Conservation (phyloP, 805 yeast genomes). For the Tetrapisispora fleetii region DNA sequence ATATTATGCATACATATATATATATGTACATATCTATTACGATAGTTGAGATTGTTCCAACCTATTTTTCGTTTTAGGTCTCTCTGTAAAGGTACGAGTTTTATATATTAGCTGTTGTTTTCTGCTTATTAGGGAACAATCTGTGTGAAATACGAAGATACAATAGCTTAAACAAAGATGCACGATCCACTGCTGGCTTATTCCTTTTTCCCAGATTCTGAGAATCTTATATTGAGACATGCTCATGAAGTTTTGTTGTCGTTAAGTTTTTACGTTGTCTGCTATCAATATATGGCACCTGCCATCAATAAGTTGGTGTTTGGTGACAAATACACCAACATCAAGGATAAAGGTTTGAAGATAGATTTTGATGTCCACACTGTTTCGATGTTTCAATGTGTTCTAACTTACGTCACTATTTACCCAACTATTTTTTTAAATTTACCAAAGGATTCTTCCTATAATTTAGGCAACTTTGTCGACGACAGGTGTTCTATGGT, state of each 20-base stretch:
- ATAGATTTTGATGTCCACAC: constrained; percentile 83
- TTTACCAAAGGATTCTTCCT: constrained; percentile 41
- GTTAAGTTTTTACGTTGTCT: constrained; percentile 45
- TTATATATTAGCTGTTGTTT: too few relatives aligned
- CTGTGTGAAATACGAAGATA: too few relatives aligned
- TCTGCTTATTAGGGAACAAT: too few relatives aligned
- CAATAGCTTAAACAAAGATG: neutral
- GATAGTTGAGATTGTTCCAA: too few relatives aligned
- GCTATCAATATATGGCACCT: constrained; percentile 45
- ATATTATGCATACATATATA: too few relatives aligned
- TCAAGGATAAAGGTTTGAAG: constrained; percentile 36
- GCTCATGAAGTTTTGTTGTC: constrained; percentile 66
- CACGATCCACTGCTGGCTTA: constrained; percentile 22
- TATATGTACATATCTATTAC: too few relatives aligned
- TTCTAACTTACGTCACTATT: constrained; percentile 49
- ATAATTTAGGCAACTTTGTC: constrained; percentile 46
- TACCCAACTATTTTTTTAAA: constrained; percentile 54
- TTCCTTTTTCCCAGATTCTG: constrained; percentile 30
- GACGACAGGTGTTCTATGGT: constrained; percentile 65
- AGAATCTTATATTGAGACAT: constrained; percentile 40
- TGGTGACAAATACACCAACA: constrained; percentile 44
- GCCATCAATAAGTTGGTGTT: constrained; percentile 38
- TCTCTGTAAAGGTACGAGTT: too few relatives aligned
- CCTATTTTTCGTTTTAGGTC: too few relatives aligned
- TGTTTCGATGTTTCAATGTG: constrained; percentile 77